These are phyloP conservation scores for Leccinum pachyderme DNA, from an alignment of 1,284 basidiomycete species.

Conservation along the genomic window DNA sequence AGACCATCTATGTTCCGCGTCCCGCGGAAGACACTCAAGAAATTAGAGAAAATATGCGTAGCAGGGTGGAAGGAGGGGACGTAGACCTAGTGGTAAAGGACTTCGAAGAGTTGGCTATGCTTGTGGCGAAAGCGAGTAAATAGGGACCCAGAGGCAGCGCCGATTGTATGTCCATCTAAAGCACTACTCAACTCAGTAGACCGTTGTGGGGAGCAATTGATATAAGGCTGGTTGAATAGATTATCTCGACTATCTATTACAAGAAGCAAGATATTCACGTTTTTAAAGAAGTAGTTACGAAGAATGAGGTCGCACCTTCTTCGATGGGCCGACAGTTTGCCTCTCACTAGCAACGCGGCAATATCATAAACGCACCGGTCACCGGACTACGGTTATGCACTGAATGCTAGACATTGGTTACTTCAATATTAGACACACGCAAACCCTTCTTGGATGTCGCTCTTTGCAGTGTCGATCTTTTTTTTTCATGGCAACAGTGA, in stretches of 20 bases:
- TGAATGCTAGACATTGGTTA: not conserved
- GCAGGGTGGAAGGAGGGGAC: slow-evolving; percentile 47
- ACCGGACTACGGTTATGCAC: too few species aligned
- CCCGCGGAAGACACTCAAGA: slow-evolving; percentile 41
- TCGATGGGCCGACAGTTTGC: too few species aligned
- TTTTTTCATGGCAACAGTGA: not conserved
- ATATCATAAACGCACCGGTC: too few species aligned
- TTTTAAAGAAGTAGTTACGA: too few species aligned
- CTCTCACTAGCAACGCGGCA: too few species aligned
- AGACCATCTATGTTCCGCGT: slow-evolving; percentile 54
- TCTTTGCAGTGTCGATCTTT: not conserved
- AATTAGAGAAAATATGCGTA: slow-evolving; percentile 31
- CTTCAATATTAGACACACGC: not conserved
- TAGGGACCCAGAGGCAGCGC: not conserved
- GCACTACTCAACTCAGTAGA: too few species aligned
- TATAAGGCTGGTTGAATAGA: too few species aligned
- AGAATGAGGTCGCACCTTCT: too few species aligned
- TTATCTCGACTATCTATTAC: too few species aligned
- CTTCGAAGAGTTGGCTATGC: slow-evolving; percentile 41
- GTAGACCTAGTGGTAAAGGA: slow-evolving; percentile 47
- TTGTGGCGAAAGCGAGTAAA: slow-evolving; percentile 18
- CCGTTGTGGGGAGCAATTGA: too few species aligned
- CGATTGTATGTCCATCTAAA: not conserved
- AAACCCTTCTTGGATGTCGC: not conserved
- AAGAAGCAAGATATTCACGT: too few species aligned